Base-by-base conservation (phyloP, 192 early-diverging fungal genomes). In the Coemansia brasiliensis region DNA sequence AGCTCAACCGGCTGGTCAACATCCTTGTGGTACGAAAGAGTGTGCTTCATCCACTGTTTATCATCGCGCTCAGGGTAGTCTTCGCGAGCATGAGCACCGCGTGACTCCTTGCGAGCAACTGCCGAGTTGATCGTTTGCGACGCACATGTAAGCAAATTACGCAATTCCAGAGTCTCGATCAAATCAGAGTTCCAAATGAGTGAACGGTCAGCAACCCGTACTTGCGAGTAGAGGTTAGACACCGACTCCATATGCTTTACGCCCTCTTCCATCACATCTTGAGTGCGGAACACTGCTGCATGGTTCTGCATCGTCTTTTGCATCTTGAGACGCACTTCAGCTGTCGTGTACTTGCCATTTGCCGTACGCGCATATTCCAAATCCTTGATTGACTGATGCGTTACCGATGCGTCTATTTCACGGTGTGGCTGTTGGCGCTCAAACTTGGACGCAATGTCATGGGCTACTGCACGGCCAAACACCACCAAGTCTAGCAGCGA, bases 141-240 rank as follows among this genome's bases (percentile, higher is more conserved):
- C 37, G 96, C 94, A 71, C 89, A 90, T 21, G 93, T 92, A 73
- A 99, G 88, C 77, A 99, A 83, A 84, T 97, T 99, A 75, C 96
- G 94, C 63, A 99, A 84, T 80, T 99, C 96, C 17, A 95, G 86
- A 25, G 94, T 94, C 83, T 99, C 96, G 52, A 94, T 73, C 54
- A 99, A 80, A 70, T 99, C 94, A 53, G 94, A 91, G 85, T 99
- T 99, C 96, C 96, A 98, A 82, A 96, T 95, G 83, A 98, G 79
- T 35, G 88, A 88, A 58, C 92, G 83, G 84, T 98, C 96, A 25
- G 90, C 87, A 25, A 92, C 87, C 61, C 89, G 89, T 25, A 98
- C 84, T 63, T 98, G 87, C 43, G 82, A 72, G 74, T 94, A 88
- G 25, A 85, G 74, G 61, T 84, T 67, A 48, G 84, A 93, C 51